Evolutionary conservation across 2,329 filamentous ascomycete genomes (phyloP).

Genomic region (Alternaria infectoria): DNA sequence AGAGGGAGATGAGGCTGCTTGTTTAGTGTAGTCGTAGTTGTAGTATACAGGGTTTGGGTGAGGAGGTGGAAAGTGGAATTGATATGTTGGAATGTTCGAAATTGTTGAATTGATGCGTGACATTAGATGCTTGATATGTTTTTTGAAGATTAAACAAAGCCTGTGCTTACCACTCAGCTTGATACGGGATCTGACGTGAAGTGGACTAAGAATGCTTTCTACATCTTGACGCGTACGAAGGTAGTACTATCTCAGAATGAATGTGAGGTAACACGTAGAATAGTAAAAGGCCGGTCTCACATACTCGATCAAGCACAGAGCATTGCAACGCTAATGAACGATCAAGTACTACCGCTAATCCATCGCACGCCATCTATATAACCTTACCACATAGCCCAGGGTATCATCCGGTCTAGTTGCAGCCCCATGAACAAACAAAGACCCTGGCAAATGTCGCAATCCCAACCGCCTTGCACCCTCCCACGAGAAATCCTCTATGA

Average conservation of each 20-base stretch:
- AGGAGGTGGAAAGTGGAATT: neutral
- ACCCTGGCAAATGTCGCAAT: neutral
- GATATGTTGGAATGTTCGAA: constrained; percentile 1
- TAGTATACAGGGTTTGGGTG: neutral
- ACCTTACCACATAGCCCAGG: neutral
- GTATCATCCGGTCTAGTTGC: neutral
- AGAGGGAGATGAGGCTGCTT: neutral
- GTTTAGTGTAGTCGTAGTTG: neutral
- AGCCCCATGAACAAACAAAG: neutral
- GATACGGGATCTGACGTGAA: too few relatives aligned
- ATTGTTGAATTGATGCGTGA: neutral
- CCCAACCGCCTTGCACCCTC: neutral
- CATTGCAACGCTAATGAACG: neutral
- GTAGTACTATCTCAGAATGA: neutral
- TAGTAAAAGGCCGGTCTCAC: neutral
- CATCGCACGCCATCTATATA: neutral
- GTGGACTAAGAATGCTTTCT: rapidly evolving
- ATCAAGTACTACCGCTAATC: neutral
- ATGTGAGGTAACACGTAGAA: neutral
- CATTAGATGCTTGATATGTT: neutral
- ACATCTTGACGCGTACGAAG: neutral
- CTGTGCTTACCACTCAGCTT: too few relatives aligned
- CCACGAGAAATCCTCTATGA: constrained; percentile 16
- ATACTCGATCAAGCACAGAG: neutral
- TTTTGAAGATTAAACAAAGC: too few relatives aligned